Percentiles rank a stretch among this genome's conserved stretches.
Evolutionary conservation across 257 asterid genomes (phyloP).

Genomic region (Solanum piurae): DNA sequence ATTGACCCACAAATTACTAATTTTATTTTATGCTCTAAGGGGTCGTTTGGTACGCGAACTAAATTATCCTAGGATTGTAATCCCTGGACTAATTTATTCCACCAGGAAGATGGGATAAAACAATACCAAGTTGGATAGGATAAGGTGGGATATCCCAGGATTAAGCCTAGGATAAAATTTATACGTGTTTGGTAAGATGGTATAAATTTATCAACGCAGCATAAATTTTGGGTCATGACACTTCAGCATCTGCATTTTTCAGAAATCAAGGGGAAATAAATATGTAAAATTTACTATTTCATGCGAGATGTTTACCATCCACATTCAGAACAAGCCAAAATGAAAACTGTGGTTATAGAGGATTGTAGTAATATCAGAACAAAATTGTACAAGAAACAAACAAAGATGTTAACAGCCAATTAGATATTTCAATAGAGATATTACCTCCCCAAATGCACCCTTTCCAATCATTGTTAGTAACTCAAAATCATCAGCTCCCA

Average conservation of each 20-base stretch:
- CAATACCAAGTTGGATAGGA: neutral
- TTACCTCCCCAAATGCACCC: conserved; percentile 99
- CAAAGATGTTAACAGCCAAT: neutral
- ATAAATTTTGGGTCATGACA: neutral
- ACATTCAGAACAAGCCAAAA: neutral
- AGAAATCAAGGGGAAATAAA: neutral
- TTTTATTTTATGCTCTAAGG: neutral
- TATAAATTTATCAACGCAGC: neutral
- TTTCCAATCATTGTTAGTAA: conserved; percentile 92
- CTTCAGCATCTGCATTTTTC: neutral
- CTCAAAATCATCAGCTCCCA: conserved; percentile 93
- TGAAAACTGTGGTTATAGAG: neutral
- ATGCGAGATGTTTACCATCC: neutral
- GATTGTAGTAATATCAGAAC: neutral
- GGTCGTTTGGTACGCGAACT: neutral
- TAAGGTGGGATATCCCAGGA: neutral
- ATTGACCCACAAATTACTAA: neutral
- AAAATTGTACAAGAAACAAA: neutral
- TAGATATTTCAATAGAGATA: neutral
- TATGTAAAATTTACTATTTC: neutral
- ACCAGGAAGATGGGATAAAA: neutral
- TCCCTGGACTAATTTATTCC: neutral
- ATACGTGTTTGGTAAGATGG: neutral
- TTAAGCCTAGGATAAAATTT: neutral
- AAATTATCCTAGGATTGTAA: neutral